phyloP scores from a whole-genome alignment of 257 asterid species.

The Salvia rosmarinus region DNA sequence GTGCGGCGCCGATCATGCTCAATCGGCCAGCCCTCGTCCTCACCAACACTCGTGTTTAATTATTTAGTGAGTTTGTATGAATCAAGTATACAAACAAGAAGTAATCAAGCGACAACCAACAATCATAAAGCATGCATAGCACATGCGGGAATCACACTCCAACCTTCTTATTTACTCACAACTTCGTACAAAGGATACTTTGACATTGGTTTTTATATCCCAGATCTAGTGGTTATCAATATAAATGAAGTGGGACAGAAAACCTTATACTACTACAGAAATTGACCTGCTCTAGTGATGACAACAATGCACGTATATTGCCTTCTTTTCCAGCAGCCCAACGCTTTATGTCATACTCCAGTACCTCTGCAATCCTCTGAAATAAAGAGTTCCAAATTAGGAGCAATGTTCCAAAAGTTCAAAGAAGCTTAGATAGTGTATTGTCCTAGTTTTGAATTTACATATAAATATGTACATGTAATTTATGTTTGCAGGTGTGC shows the following conservation, averaged over 20 bases:
- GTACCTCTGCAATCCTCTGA: slow-evolving; percentile 73
- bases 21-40: no score
- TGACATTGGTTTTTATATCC: not conserved
- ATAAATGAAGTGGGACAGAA: not conserved
- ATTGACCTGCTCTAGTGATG: slow-evolving; percentile 75
- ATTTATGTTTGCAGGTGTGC: not conserved
- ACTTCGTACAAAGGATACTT: no score
- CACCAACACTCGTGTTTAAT: no score
- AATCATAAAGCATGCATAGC: no score
- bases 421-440: slow-evolving; percentile 10
- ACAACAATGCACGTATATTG: slow-evolving; percentile 85
- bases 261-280: slow-evolving; percentile 16
- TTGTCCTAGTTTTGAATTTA: not conserved
- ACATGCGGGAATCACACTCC: no score
- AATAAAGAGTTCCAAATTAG: slow-evolving; percentile 33
- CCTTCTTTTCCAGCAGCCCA: slow-evolving; percentile 97
- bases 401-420: not conserved
- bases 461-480: slow-evolving; percentile 8
- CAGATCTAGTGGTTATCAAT: slow-evolving; percentile 15
- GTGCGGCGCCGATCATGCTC: no score
- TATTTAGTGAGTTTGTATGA: no score
- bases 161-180: no score
- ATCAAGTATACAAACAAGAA: no score
- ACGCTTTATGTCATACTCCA: slow-evolving; percentile 70
- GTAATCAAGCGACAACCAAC: no score